phyloP scores from a whole-genome alignment of 768 basidiomycete genomes.

The Clathrus columnatus region DNA sequence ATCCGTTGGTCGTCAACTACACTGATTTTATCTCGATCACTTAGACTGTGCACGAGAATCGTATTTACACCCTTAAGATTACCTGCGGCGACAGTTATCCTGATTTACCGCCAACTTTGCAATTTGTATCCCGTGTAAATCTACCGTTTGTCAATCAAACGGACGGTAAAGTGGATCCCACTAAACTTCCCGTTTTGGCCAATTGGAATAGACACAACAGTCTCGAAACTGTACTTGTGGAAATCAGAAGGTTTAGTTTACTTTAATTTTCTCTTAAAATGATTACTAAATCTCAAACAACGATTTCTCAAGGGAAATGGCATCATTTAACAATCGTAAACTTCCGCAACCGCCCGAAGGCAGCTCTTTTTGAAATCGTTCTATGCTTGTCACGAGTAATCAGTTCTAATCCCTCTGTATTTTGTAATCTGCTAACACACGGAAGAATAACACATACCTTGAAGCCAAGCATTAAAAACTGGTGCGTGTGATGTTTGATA shows the following conservation, averaged over 20 bases:
- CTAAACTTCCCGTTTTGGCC: slow-evolving; percentile 61
- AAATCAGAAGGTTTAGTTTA: slow-evolving; percentile 66
- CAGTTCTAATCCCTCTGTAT: not conserved
- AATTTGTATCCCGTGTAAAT: slow-evolving; percentile 86
- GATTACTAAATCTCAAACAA: slow-evolving; percentile 5
- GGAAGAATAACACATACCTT: too few species aligned
- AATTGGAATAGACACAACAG: slow-evolving; percentile 70
- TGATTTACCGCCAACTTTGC: slow-evolving; percentile 67
- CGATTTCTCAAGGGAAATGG: slow-evolving; percentile 72
- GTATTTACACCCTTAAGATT: slow-evolving; percentile 94
- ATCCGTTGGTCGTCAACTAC: not conserved
- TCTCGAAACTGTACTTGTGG: slow-evolving; percentile 86
- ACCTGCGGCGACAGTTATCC: slow-evolving; percentile 71
- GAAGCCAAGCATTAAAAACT: too few species aligned
- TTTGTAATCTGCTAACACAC: too few species aligned
- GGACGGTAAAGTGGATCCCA: slow-evolving; percentile 70
- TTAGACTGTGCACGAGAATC: slow-evolving; percentile 96
- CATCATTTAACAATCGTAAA: slow-evolving; percentile 82
- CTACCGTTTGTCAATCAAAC: slow-evolving; percentile 78
- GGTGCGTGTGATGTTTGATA: too few species aligned
- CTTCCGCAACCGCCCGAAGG: slow-evolving; percentile 93
- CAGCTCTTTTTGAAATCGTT: slow-evolving; percentile 52
- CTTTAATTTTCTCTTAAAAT: not conserved
- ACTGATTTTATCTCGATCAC: slow-evolving; percentile 10
- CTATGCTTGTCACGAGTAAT: too few species aligned